A percentile compares a stretch with the other conserved stretches of the same genome.
These are phyloP conservation scores for Apiospora marii DNA, from an alignment of 2,329 filamentous ascomycete genomes.

Conservation along the genomic window DNA sequence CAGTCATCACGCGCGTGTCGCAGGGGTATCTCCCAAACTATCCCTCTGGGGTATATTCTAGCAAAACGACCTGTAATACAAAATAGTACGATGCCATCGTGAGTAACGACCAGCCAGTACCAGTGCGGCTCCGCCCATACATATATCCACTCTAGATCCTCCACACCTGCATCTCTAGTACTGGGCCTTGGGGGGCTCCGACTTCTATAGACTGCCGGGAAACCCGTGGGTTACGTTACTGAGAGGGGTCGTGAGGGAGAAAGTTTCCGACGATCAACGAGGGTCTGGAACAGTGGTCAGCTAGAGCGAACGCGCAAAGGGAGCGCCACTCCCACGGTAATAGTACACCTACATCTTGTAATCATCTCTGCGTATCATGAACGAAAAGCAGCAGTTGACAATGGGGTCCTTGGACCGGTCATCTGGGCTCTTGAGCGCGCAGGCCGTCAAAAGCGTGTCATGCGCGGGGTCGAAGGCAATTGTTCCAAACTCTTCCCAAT, in stretches of 20 bases:
- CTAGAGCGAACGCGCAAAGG: slow-evolving; percentile 41
- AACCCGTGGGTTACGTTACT: slow-evolving; percentile 35
- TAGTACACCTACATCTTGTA: slow-evolving; percentile 83
- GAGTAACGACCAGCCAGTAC: background rate
- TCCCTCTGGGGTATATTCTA: slow-evolving; percentile 18
- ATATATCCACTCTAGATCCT: background rate
- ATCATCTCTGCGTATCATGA: slow-evolving; percentile 92
- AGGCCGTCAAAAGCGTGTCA: slow-evolving; percentile 94
- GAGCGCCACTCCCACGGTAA: slow-evolving; percentile 9
- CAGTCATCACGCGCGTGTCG: background rate
- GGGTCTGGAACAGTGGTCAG: slow-evolving; percentile 64
- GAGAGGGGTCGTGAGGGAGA: slow-evolving; percentile 78
- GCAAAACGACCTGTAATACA: background rate
- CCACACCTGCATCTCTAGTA: background rate
- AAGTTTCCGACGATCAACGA: slow-evolving; percentile 97
- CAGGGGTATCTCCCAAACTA: slow-evolving; percentile 19
- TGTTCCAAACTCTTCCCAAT: slow-evolving; percentile 98
- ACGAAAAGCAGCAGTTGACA: slow-evolving; percentile 95
- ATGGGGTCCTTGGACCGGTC: slow-evolving; percentile 73
- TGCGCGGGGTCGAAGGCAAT: slow-evolving; percentile 95
- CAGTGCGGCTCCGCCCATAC: background rate
- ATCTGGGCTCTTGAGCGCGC: slow-evolving; percentile 84
- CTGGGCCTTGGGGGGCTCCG: background rate
- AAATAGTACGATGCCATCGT: background rate
- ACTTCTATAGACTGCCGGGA: background rate